A percentile compares a stretch with the other conserved stretches of the same genome.
Conservation (phyloP, 2,329 filamentous ascomycete species). For the Sporothrix euskadiensis region DNA sequence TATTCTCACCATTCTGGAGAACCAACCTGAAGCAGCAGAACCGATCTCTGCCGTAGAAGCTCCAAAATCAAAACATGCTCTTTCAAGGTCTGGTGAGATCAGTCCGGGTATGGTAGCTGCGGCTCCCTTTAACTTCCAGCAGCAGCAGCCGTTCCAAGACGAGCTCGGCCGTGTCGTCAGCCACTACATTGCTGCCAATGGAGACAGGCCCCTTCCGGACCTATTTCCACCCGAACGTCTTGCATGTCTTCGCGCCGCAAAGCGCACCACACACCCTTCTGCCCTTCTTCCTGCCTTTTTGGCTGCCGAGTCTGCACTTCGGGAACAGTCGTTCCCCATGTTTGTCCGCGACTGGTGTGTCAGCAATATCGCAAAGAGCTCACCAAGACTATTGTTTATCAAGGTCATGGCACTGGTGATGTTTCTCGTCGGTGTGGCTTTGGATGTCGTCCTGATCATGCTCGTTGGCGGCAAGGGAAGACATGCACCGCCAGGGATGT, state of each 20-base stretch:
- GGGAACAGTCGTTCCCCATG: constrained; percentile 43
- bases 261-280: constrained; percentile 49
- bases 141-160: constrained; percentile 41
- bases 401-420: constrained; percentile 34
- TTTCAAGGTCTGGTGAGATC: not conserved
- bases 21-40: constrained; percentile 1
- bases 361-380: constrained; percentile 38
- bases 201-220: constrained; percentile 41
- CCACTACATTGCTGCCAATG: constrained; percentile 43
- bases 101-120: not conserved
- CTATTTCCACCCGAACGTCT: constrained; percentile 44
- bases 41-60: not conserved
- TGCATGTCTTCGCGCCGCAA: constrained; percentile 44
- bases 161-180: constrained; percentile 43
- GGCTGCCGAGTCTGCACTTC: constrained; percentile 42
- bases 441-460: constrained; percentile 41
- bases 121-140: not conserved
- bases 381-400: constrained; percentile 35
- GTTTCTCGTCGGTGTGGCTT: constrained; percentile 36
- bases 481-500: constrained; percentile 14
- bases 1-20: constrained; percentile 41
- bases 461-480: not conserved
- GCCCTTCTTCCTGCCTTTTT: constrained; percentile 45
- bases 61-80: not conserved
- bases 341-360: constrained; percentile 44